Conservation (phyloP, 116 monocot genomes). For the Papilionanthe hybrid region DNA sequence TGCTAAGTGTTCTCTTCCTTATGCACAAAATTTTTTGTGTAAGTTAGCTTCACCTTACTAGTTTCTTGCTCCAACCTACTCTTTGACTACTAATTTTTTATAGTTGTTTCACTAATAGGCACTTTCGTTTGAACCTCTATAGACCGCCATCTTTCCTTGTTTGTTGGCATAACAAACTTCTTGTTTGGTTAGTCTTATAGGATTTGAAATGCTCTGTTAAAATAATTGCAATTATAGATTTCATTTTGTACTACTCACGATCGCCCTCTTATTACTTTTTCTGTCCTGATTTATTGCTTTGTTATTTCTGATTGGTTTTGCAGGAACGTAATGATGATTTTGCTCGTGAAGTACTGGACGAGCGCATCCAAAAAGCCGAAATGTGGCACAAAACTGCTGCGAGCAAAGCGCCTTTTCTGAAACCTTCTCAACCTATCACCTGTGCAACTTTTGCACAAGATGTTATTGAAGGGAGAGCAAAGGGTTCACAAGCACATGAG, state of each 20-base stretch:
- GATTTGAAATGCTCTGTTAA: neutral
- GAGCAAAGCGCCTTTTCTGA: slow-evolving; percentile 42
- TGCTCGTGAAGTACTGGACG: slow-evolving; percentile 64
- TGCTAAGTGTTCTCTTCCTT: too few relatives aligned
- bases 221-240: neutral
- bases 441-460: slow-evolving; percentile 98
- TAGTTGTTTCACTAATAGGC: too few relatives aligned
- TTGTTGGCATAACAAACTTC: too few relatives aligned
- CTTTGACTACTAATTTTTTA: too few relatives aligned
- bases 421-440: slow-evolving; percentile 77
- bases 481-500: slow-evolving; percentile 63
- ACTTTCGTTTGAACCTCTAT: too few relatives aligned
- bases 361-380: slow-evolving; percentile 64
- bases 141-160: too few relatives aligned
- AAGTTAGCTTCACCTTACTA: too few relatives aligned
- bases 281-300: too few relatives aligned
- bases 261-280: neutral
- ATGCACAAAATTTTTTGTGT: too few relatives aligned
- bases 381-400: slow-evolving; percentile 68
- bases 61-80: too few relatives aligned
- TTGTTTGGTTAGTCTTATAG: neutral
- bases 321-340: slow-evolving; percentile 71
- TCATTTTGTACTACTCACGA: neutral
- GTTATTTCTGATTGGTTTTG: neutral
- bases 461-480: slow-evolving; percentile 95